Evolutionary conservation across 164 flowering plant species (phyloP), one percentile per base, ranked within the genome.

Genomic region (Magnolia sinica): DNA sequence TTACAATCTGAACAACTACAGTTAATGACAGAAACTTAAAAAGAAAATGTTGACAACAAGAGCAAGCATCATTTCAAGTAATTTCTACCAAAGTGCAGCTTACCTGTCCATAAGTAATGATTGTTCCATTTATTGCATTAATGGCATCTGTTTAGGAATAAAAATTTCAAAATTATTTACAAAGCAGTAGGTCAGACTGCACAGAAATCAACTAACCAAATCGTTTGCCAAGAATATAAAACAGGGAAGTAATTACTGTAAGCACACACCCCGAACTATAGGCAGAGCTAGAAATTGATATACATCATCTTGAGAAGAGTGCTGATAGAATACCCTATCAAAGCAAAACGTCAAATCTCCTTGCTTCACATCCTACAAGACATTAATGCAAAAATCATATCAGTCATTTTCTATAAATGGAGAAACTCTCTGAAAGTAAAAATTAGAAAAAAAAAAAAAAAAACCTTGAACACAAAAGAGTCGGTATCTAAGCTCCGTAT

Each of bases 41-140:
- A 37, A 37, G 45, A 37, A 37, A 37, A 5, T 37, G 45, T 37
- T 3, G 45, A 37, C 45, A 37, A 37, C 45, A 3, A 37, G 45
- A 37, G 45, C 45, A 37, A 37, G 45, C 45, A 37, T 37, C 45
- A 37, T 37, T 37, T 37, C 45, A 37, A 37, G 45, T 37, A 37
- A 3, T 37, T 37, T 37, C 45, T 37, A 37, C 7, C 45, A 37
- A 68, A 19, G 18, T 67, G 18, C n/a, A 72, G 23, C 76, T 80
- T 74, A 92, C 98, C 94, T 92, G 98, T 75, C 98, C 98, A 76
- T 91, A 94, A 31, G 93, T 87, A 72, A 94, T 88, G 77, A 94
- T 87, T 29, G 97, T 91, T 64, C 97, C 98, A 84, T 90, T 92
- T 51, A 86, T 83, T 22, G 82, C 97, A 79, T 84, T 85, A 29